These are phyloP conservation scores for Suillus fuscotomentosus DNA, from an alignment of 768 basidiomycete species.

Conservation along the genomic window DNA sequence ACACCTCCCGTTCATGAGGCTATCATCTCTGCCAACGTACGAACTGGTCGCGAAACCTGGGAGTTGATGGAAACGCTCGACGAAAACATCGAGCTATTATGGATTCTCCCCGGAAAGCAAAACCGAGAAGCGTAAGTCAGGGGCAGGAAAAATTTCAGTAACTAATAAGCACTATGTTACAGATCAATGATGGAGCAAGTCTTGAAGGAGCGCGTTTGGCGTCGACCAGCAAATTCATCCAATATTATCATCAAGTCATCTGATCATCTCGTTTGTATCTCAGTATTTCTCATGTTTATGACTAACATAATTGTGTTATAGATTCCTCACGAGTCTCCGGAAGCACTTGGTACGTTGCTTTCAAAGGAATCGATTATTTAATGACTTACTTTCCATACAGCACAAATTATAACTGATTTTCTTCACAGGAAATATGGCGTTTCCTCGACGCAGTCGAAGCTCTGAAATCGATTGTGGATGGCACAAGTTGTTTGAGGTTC, in stretches of 20 bases:
- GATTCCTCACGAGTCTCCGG: constrained; percentile 17
- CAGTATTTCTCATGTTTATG: neutral
- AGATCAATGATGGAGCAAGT: constrained; percentile 14
- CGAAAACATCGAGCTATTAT: constrained; percentile 22
- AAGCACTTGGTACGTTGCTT: constrained; percentile 25
- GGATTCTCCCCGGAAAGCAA: constrained; percentile 23
- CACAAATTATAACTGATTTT: too few relatives aligned
- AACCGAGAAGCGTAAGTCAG: constrained; percentile 5
- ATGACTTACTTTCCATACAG: too few relatives aligned
- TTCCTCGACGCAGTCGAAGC: neutral
- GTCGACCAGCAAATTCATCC: constrained; percentile 25
- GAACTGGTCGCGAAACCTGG: constrained; percentile 19
- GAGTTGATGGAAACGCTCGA: constrained; percentile 18
- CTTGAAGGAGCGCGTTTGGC: constrained; percentile 23
- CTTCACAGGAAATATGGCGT: neutral
- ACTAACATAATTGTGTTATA: constrained; percentile 9
- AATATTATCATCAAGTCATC: constrained; percentile 26
- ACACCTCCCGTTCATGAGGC: constrained; percentile 67
- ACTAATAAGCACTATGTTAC: neutral
- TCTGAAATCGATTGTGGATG: neutral
- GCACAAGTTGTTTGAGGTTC: neutral
- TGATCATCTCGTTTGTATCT: constrained; percentile 20
- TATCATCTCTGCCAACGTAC: constrained; percentile 51
- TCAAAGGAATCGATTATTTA: too few relatives aligned
- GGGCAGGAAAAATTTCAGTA: neutral